These are phyloP conservation scores for Trichoderma hamatum DNA, from an alignment of 2,329 filamentous ascomycete species.

Conservation along the genomic window DNA sequence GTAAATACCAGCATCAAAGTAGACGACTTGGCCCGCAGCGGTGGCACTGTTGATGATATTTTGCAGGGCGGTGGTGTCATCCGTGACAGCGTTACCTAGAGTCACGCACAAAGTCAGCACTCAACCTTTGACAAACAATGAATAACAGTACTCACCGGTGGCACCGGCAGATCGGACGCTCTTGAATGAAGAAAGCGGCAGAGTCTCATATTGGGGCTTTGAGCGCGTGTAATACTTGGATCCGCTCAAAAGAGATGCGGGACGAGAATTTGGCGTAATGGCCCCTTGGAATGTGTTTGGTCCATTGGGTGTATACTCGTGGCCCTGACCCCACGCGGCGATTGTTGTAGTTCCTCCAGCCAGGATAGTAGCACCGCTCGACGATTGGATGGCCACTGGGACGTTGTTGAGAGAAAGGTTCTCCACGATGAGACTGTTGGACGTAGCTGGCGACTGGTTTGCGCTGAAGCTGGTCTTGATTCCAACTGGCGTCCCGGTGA, in stretches of 20 bases:
- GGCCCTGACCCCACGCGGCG: conserved; percentile 15
- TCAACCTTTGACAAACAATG: conserved; percentile 36
- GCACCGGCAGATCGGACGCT: conserved; percentile 26
- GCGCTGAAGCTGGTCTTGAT: conserved; percentile 8
- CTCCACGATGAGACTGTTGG: conserved; percentile 16
- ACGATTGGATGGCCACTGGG: conserved; percentile 13
- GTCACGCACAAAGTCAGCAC: conserved; percentile 57
- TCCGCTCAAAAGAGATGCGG: conserved; percentile 6
- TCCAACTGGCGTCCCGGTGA: conserved; percentile 7
- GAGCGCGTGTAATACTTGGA: conserved; percentile 19
- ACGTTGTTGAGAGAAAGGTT: conserved; percentile 19
- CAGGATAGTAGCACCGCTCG: conserved; percentile 8
- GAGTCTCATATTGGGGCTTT: conserved; percentile 25
- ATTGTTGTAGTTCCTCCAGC: conserved; percentile 13
- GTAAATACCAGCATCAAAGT: conserved; percentile 41
- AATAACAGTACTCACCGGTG: not conserved
- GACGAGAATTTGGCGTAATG: conserved; percentile 2
- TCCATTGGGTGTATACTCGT: conserved; percentile 7
- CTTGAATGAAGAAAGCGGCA: conserved; percentile 13
- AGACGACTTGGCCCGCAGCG: conserved; percentile 36
- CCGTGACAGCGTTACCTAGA: conserved; percentile 60
- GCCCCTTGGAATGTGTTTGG: conserved; percentile 9
- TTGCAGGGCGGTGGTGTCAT: conserved; percentile 54
- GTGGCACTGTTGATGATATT: conserved; percentile 38
- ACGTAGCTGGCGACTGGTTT: not conserved